Conservation (phyloP, 495 filamentous ascomycete species). For the Penicillium daleae region DNA sequence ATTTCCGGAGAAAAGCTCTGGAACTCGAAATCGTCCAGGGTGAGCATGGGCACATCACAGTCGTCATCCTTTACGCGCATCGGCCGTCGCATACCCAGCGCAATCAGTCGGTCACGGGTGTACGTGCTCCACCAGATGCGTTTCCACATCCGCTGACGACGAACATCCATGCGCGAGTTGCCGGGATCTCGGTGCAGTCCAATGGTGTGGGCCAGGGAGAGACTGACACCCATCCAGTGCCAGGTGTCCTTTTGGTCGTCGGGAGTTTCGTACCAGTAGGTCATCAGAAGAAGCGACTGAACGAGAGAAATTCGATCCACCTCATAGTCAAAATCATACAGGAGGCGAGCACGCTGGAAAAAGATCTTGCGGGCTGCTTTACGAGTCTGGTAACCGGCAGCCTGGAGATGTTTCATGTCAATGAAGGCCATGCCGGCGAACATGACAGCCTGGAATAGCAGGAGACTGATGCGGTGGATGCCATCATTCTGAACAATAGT, state of each 20-base stretch:
- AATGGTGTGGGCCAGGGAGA: conserved; percentile 82
- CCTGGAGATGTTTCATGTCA: conserved; percentile 67
- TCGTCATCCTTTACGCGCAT: conserved; percentile 88
- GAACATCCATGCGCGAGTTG: conserved; percentile 69
- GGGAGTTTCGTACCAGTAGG: conserved; percentile 89
- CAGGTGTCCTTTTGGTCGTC: conserved; percentile 90
- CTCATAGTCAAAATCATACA: conserved; percentile 90
- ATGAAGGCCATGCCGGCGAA: conserved; percentile 80
- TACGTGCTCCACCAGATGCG: conserved; percentile 95
- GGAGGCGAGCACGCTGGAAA: conserved; percentile 73
- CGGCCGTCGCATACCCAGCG: conserved; percentile 85
- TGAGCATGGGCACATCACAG: conserved; percentile 87
- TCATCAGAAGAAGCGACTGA: conserved; percentile 82
- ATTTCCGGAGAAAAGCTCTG: conserved; percentile 64
- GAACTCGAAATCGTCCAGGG: conserved; percentile 81
- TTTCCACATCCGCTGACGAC: conserved; percentile 80
- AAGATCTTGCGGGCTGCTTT: conserved; percentile 78
- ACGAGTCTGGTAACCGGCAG: conserved; percentile 69
- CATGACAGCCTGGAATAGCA: conserved; percentile 83
- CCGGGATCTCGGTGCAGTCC: conserved; percentile 81
- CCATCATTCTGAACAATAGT: conserved; percentile 68
- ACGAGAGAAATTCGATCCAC: conserved; percentile 80
- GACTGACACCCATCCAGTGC: conserved; percentile 90
- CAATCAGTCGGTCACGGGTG: conserved; percentile 86
- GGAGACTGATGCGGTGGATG: conserved; percentile 69